Base-by-base conservation (phyloP, 2,329 filamentous ascomycete species). In the Claviceps sp. region DNA sequence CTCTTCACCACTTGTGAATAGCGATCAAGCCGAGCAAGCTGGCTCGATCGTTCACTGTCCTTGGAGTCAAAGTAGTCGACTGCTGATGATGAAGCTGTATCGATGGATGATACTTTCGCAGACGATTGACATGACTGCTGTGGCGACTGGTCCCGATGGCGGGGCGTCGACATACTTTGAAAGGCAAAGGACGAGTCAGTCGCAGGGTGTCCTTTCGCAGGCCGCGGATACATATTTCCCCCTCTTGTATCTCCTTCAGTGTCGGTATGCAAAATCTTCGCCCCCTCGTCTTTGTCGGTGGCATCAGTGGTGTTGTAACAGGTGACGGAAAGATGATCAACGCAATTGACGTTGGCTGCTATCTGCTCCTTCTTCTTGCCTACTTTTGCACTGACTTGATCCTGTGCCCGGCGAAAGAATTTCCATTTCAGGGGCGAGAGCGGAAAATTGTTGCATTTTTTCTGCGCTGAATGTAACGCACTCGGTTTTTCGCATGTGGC, bases 1-100 rank as follows among this genome's bases (percentile, higher is more conserved):
- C 81, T 87, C 30, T 81, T 87, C 34, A 91, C 74, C 4, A 95
- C 88, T 60, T 82, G 82, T 8, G 90, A 90, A 50, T 95, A 95
- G 16, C 90, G 81, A 8, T 89, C 90, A 47, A 95, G 82, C 58
- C 91, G 88, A 30, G 83, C 81, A 18, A 95, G 71, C 52, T 89
- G 78, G 62, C 81, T 86, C 6, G 63, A 65, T 30, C 61, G 58
- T 42, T 20, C 11, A 55, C 57, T 26, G 55, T 49, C 38, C 18
- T 54, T n/a, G 52, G 26, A 41, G 46, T 56, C 26, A 50, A 22
- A 34, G 45, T 40, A 37, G 2, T 42, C 46, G 18, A 22, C 49
- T 6, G 40, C 49, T 9, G 48, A 42, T 22, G 49, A 49, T 2
- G 52, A 48, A 41, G 48, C 37, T 24, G 49, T 45, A 3, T 45